These are phyloP conservation scores for Corchorus olitorius DNA, from an alignment of 345 rosid species.

Conservation along the genomic window DNA sequence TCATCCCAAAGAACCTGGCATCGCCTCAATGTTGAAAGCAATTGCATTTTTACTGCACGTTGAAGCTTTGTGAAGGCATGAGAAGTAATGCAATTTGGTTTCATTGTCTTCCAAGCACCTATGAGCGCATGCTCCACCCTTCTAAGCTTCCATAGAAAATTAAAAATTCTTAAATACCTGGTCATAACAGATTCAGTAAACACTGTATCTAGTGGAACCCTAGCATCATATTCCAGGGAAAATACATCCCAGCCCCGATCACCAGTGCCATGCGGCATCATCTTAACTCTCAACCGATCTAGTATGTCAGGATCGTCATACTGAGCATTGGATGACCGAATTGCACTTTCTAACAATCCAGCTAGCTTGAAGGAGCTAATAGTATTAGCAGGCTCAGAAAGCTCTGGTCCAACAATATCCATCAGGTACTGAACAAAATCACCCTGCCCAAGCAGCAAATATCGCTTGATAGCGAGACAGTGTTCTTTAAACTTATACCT, in stretches of 20 bases:
- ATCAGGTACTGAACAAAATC: conserved; percentile 76
- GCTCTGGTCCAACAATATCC: conserved; percentile 74
- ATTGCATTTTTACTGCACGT: conserved; percentile 64
- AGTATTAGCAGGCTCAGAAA: conserved; percentile 96
- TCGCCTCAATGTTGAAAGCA: conserved; percentile 79
- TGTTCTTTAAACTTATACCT: conserved; percentile 89
- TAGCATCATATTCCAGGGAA: conserved; percentile 93
- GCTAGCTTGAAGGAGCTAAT: conserved; percentile 95
- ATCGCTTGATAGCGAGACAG: conserved; percentile 93
- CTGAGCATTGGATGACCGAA: conserved; percentile 96
- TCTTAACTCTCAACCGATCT: conserved; percentile 87
- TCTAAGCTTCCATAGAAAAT: conserved; percentile 95
- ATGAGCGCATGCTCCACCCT: conserved; percentile 95
- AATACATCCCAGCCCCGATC: conserved; percentile 99
- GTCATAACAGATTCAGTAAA: conserved; percentile 89
- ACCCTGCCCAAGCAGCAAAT: conserved; percentile 95
- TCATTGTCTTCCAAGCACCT: conserved; percentile 99
- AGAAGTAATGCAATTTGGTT: conserved; percentile 91
- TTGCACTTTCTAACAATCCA: conserved; percentile 89
- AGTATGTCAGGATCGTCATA: conserved; percentile 89
- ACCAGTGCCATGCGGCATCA: conserved; percentile 93
- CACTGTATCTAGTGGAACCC: conserved; percentile 89
- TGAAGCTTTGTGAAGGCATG: conserved; percentile 77
- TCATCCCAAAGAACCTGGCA: conserved; percentile 98
- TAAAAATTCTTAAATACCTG: conserved; percentile 82